Base-by-base conservation (phyloP, 192 early-diverging fungal genomes). In the Coemansia sp. region DNA sequence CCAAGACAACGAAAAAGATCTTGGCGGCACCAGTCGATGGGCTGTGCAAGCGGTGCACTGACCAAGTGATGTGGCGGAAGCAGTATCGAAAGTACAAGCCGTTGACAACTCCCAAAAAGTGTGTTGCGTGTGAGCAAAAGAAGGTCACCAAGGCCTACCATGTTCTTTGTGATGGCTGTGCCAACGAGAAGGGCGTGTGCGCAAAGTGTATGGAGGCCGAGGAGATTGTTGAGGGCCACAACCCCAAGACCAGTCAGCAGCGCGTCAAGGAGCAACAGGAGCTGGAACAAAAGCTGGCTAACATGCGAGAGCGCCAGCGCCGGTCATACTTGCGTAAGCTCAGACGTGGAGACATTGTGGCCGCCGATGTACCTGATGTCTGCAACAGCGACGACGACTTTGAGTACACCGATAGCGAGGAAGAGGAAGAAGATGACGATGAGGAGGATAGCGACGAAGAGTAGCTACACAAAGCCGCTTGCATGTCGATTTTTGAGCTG, bases 81-180 rank as follows among this genome's bases (percentile, higher is more conserved):
- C 92, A 94, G 80, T 95, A 94, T 87, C 91, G 91, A 77, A 96
- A 98, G 83, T 99, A 99, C 86, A 99, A 98, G 88, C 94, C 96
- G 41, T 88, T 99, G 73, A 95, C 95, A 24, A 87, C 86, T 27
- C 88, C 92, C 64, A 96, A 96, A 80, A 95, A 92, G 72, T 99
- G 79, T 64, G 77, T 78, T 34, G 10, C 40, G 22, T 99, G 97
- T 80, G 65, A 91, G 52, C 87, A 92, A 77, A 95, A 94, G 74
- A 86, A 87, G 15, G 88, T 99, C 70, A 92, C 88, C 66, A 93
- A 97, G 69, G 96, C 96, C 18, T 99, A 99, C 81, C 97, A 98
- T 85, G 90, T 97, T 15, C 75, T 97, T 3, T 99, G 97, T 85
- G 86, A 91, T 72, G 88, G 88, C 42, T 99, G 97, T 76, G 94